phyloP scores from a whole-genome alignment of 176 grass and related monocot genomes.

The Aechmea fasciata region DNA sequence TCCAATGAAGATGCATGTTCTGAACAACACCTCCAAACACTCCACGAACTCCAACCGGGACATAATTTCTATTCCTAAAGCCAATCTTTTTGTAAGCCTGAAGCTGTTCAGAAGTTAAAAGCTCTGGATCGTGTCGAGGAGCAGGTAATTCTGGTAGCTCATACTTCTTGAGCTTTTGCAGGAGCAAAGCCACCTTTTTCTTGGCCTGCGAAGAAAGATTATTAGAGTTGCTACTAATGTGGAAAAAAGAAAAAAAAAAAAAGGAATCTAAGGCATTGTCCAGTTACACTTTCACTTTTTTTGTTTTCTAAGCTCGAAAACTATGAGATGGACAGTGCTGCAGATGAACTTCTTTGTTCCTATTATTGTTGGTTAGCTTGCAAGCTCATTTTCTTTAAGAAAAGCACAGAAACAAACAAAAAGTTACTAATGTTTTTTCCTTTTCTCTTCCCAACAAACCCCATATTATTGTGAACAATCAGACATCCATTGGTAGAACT shows the following conservation, averaged over 20 bases:
- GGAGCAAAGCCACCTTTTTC: conserved; percentile 91
- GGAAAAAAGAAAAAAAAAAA: background rate
- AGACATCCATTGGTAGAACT: no score
- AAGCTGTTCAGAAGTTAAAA: conserved; percentile 75
- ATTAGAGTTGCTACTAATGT: background rate
- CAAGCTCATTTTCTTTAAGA: no score
- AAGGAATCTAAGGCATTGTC: no score
- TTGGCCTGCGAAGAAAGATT: conserved; percentile 52
- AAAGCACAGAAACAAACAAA: no score
- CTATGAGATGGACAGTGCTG: no score
- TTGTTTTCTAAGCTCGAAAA: no score
- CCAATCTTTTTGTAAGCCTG: conserved; percentile 98
- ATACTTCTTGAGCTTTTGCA: conserved; percentile 96
- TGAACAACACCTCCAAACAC: conserved; percentile 99
- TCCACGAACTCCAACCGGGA: conserved; percentile 90
- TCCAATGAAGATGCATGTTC: conserved; percentile 99
- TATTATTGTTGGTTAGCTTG: no score
- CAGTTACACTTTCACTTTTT: no score
- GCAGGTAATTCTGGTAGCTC: conserved; percentile 84
- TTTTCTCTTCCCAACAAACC: no score
- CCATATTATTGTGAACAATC: no score
- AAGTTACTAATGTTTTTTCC: no score
- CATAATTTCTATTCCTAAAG: conserved; percentile 93
- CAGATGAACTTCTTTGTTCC: no score
- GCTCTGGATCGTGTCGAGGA: conserved; percentile 78